phyloP scores from a whole-genome alignment of 345 rosid species.

The Salix viminalis region DNA sequence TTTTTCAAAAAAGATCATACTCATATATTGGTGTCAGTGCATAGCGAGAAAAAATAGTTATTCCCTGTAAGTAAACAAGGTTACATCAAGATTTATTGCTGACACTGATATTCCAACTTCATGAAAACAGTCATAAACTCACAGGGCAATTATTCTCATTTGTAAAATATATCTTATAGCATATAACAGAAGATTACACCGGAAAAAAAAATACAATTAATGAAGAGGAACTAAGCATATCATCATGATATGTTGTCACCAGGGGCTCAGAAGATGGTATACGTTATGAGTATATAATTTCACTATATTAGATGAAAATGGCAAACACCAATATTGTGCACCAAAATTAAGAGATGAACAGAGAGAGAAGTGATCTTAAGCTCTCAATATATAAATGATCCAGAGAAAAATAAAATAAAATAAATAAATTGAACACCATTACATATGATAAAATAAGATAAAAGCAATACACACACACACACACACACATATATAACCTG shows the following conservation, averaged over 20 bases:
- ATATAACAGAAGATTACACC: not conserved
- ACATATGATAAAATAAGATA: not conserved
- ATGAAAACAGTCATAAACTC: not conserved
- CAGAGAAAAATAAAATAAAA: not conserved
- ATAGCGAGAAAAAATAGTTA: too few relatives aligned
- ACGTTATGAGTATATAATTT: not conserved
- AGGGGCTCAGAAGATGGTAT: not conserved
- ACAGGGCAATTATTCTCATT: not conserved
- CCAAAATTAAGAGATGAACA: not conserved
- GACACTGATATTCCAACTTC: not conserved
- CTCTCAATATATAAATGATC: not conserved
- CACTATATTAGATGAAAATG: not conserved
- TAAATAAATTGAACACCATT: not conserved
- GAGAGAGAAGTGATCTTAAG: not conserved
- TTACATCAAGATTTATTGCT: not conserved
- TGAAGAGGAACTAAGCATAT: not conserved
- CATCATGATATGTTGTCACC: not conserved
- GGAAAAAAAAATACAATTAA: not conserved
- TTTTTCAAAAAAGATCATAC: too few relatives aligned
- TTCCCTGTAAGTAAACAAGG: not conserved
- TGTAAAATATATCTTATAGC: not conserved
- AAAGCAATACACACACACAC: not conserved
- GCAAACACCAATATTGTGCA: not conserved
- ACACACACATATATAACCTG: constrained; percentile 36
- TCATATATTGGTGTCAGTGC: too few relatives aligned